Evolutionary conservation across 2,329 filamentous ascomycete species (phyloP).

Genomic region (Berkeleyomyces rouxiae): DNA sequence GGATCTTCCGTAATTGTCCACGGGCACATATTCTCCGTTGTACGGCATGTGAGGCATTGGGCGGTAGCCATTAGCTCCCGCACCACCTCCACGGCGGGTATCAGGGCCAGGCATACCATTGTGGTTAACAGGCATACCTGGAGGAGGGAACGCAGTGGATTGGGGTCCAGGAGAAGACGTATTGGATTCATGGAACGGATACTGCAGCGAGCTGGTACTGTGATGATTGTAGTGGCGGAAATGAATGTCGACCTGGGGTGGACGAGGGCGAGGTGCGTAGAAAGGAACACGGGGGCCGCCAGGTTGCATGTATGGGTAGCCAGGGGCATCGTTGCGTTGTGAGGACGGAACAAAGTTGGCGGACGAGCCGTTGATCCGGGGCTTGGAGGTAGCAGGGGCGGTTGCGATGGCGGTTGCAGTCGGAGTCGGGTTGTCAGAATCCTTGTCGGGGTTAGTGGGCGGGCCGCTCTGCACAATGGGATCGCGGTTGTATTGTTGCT

Average conservation of each 20-base stretch:
- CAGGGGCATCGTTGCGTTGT: background rate
- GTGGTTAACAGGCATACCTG: slow-evolving; percentile 23
- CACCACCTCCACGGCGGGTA: slow-evolving; percentile 18
- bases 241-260: slow-evolving; percentile 15
- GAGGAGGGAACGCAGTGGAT: slow-evolving; percentile 30
- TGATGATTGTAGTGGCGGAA: slow-evolving; percentile 22
- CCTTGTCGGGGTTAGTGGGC: background rate
- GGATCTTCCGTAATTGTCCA: slow-evolving; percentile 25
- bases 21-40: slow-evolving; percentile 22
- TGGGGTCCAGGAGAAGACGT: slow-evolving; percentile 40
- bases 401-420: background rate
- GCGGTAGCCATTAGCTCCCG: slow-evolving; percentile 19
- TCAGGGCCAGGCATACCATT: slow-evolving; percentile 19
- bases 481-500: background rate
- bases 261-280: slow-evolving; percentile 8
- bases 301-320: slow-evolving; percentile 2
- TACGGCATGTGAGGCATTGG: slow-evolving; percentile 23
- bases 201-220: slow-evolving; percentile 39
- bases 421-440: background rate
- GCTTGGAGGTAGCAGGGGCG: background rate
- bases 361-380: slow-evolving; percentile 1
- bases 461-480: background rate
- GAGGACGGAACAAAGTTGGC: slow-evolving; percentile 3
- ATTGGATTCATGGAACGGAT: slow-evolving; percentile 37
- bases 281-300: background rate